Base-by-base conservation (phyloP, 225 moss, liverwort and hornwort genomes). In the Ulota crispa region DNA sequence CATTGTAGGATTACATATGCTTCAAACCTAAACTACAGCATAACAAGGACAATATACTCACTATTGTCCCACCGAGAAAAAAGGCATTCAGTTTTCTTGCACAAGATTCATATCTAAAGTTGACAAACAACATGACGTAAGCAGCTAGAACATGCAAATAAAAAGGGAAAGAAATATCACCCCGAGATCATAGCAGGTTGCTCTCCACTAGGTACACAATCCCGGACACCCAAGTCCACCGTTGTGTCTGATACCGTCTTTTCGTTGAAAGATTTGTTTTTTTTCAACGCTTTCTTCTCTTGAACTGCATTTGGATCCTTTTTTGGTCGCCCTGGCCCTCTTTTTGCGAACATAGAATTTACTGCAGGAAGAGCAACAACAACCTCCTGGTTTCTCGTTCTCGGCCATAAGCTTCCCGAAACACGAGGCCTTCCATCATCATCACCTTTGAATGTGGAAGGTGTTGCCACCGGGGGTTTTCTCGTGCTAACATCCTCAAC, bases 321-420 rank as follows among this genome's bases (percentile, higher is more conserved):
- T 68, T 56, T 86, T 28, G 90, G 88, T 41, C 90, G 88, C 71
- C 90, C 90, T 80, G 79, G 78, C 34, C 87, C 77, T 82, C 86
- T 84, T 73, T 34, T 90, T 31, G 20, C 76, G 14, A 77, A 8
- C 14, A 69, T 45, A 8, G 63, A 47, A 64, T 57, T 84, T 63
- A 54, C 79, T 23, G 70, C 76, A 39, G 78, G 52, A 73, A 82
- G 45, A 67, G 77, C 63, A 75, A 76, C 77, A 65, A 79, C 70
- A 56, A 80, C 75, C 64, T 84, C 69, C 59, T 84, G 81, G 39
- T 82, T 74, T 73, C 80, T 84, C 70, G 76, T 83, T 32, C 79
- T 81, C 60, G 64, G 78, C 24, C 82, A 76, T 31, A 23, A 43
- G 57, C 31, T 77, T 77, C 75, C 84, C 64, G 47, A 47, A 68